Conservation (phyloP, 768 basidiomycete genomes). For the Xerocomellus chrysenteron region DNA sequence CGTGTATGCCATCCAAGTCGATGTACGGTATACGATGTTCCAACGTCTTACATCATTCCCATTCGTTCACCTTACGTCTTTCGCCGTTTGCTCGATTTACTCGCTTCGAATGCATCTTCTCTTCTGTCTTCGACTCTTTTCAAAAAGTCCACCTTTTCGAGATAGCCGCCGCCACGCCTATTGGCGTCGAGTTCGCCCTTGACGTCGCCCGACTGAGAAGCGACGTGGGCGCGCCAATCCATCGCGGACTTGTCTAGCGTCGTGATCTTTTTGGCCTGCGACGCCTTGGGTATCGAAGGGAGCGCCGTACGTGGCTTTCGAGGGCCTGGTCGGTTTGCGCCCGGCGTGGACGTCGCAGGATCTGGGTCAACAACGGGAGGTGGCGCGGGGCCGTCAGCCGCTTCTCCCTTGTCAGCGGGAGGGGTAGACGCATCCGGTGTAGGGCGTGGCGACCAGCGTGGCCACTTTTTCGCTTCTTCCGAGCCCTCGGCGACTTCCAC, state of each 20-base stretch:
- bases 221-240: conserved; percentile 77
- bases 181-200: conserved; percentile 77
- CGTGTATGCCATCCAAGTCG: background rate
- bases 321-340: conserved; percentile 53
- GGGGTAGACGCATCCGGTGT: conserved; percentile 1
- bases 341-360: background rate
- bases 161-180: conserved; percentile 71
- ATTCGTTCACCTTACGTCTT: conserved; percentile 9
- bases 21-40: conserved; percentile 9
- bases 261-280: conserved; percentile 72
- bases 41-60: background rate
- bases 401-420: conserved; percentile 1
- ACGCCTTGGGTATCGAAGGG: conserved; percentile 48
- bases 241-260: conserved; percentile 85
- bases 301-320: conserved; percentile 64
- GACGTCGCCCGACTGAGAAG: conserved; percentile 41
- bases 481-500: conserved; percentile 73
- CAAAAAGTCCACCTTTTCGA: conserved; percentile 85
- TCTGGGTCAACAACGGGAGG: background rate
- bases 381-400: background rate
- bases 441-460: conserved; percentile 39
- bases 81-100: conserved; percentile 53
- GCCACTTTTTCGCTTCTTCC: conserved; percentile 75
- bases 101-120: conserved; percentile 61
- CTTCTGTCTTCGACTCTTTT: conserved; percentile 70